Evolutionary conservation across 495 filamentous ascomycete genomes (phyloP).

Genomic region (Podospora pseudopauciseta): DNA sequence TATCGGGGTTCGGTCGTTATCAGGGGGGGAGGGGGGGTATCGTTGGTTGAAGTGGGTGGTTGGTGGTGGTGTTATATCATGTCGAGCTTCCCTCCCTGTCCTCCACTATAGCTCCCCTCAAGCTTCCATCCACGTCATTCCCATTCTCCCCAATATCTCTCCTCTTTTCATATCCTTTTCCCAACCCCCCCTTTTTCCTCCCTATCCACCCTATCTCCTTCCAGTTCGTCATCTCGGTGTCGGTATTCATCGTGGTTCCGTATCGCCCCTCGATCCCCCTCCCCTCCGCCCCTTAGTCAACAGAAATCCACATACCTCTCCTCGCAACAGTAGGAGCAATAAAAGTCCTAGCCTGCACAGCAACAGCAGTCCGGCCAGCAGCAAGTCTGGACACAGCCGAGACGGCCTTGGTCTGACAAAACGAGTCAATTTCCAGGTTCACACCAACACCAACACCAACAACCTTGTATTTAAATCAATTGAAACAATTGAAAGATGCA

Average conservation of each 20-base stretch:
- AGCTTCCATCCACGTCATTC: background rate
- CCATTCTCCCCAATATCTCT: background rate
- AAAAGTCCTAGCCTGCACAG: conserved; percentile 73
- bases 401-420: conserved; percentile 58
- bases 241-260: conserved; percentile 16
- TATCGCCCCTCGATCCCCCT: background rate
- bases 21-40: background rate
- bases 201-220: background rate
- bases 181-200: background rate
- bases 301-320: conserved; percentile 57
- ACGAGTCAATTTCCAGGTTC: conserved; percentile 20
- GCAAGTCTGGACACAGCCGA: conserved; percentile 57
- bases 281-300: conserved; percentile 21
- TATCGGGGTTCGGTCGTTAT: background rate
- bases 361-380: conserved; percentile 65
- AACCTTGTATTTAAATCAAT: background rate
- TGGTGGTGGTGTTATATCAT: conserved; percentile 16
- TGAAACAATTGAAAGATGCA: conserved; percentile 17
- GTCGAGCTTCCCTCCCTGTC: background rate
- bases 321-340: conserved; percentile 69
- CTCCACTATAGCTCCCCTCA: conserved; percentile 5
- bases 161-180: background rate
- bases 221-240: background rate
- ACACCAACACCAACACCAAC: background rate
- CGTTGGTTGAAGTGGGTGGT: background rate